Conservation (phyloP, 495 filamentous ascomycete genomes). For the Talaromyces proteolyticus region DNA sequence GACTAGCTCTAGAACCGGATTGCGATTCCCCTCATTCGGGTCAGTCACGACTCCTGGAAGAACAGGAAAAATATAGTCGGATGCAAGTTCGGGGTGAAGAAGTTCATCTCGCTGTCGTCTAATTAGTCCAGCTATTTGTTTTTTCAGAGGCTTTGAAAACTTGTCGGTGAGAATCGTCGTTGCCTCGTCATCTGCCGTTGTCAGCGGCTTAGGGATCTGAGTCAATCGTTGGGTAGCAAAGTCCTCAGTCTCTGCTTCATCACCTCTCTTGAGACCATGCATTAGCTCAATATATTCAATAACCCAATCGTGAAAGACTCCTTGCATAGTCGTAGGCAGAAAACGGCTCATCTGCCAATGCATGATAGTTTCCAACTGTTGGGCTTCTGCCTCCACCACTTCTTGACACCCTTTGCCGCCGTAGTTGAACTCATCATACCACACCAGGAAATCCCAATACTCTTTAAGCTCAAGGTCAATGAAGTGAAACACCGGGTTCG, state of each 20-base stretch:
- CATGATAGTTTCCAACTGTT: constrained; percentile 91
- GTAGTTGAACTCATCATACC: constrained; percentile 99
- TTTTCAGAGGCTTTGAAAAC: constrained; percentile 86
- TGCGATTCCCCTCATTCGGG: constrained; percentile 52
- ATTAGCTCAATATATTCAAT: constrained; percentile 94
- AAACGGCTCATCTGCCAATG: constrained; percentile 95
- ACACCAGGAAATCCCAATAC: constrained; percentile 99
- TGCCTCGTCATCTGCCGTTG: constrained; percentile 50
- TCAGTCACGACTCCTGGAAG: constrained; percentile 70
- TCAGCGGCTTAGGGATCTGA: constrained; percentile 51
- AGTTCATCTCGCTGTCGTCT: constrained; percentile 80
- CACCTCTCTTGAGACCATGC: constrained; percentile 73
- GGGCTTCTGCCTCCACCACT: constrained; percentile 76
- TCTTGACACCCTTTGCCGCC: constrained; percentile 87
- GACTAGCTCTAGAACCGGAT: constrained; percentile 83
- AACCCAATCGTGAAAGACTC: constrained; percentile 85
- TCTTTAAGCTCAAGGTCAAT: constrained; percentile 97
- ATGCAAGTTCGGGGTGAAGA: constrained; percentile 79
- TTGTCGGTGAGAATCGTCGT: constrained; percentile 58
- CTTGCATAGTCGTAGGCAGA: constrained; percentile 73
- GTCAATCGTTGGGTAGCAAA: constrained; percentile 67
- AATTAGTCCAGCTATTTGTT: constrained; percentile 73
- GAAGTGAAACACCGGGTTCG: constrained; percentile 93
- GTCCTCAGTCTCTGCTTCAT: constrained; percentile 31
- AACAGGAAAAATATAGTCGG: constrained; percentile 81